Base-by-base conservation (phyloP, 768 basidiomycete genomes). In the Collybiopsis confluens region DNA sequence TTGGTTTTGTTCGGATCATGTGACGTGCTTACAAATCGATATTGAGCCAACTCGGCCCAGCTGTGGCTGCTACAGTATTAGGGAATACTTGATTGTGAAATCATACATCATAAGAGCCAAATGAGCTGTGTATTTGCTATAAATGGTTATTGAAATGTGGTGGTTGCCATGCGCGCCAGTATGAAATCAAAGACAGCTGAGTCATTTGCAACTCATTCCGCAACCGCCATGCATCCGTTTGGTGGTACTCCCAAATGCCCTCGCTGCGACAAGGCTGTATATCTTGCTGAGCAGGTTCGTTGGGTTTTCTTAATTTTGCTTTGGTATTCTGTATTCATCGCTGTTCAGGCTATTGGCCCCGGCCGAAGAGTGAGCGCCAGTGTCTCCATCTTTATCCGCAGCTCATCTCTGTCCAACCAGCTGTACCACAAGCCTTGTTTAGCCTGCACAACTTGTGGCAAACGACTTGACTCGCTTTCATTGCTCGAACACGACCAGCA, bases 351-450 rank as follows among this genome's bases (percentile, higher is more conserved):
- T 27, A 83, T 94, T 75, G 92, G 92, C 18, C 92, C 92, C 50
- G 92, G 88, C 21, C 81, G 92, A 65, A 92, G 88, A 82, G 92
- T 91, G 4, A 16, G 50, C 4, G n/a, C 23, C 11, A 40, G 23
- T 42, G 23, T 5, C 16, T 42, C 40, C n/a, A n/a, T n/a, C n/a
- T n/a, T n/a, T n/a, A n/a, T n/a, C n/a, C n/a, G n/a, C n/a, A n/a
- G n/a, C n/a, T n/a, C n/a, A n/a, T n/a, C n/a, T n/a, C n/a, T n/a
- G n/a, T n/a, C n/a, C n/a, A n/a, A n/a, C 24, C 60, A 90, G 89
- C 74, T 90, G 38, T 93, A 90, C 62, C 89, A 91, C 70, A 91
- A 89, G 89, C 83, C 82, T 21, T 95, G 92, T 71, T 74, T 95
- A 41, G 76, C 85, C 16, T 95, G 92, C 65, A 84, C 74, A 51